Evolutionary conservation across 129 eudicot genomes (phyloP).

Genomic region (Kitagawia praeruptora): DNA sequence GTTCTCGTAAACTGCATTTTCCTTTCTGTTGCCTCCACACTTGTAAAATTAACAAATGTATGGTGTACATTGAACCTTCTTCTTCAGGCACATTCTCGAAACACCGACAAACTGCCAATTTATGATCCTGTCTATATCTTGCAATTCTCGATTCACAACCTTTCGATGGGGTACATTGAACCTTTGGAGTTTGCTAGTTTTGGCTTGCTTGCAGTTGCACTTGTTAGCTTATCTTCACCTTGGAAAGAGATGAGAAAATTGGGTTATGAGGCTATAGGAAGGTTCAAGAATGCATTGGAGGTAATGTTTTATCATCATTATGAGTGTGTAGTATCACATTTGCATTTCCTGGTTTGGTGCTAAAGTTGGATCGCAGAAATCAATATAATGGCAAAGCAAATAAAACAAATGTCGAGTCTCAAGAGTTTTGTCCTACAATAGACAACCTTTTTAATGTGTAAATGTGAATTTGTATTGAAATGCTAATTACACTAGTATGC

Average conservation of each 20-base stretch:
- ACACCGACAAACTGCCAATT: slow-evolving; percentile 21
- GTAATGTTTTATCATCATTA: slow-evolving; percentile 25
- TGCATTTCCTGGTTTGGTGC: background rate
- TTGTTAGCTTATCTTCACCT: slow-evolving; percentile 78
- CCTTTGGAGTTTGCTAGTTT: slow-evolving; percentile 78
- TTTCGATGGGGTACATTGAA: slow-evolving; percentile 70
- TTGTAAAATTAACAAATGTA: slow-evolving; percentile 13
- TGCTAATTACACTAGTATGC: background rate
- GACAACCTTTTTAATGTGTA: background rate
- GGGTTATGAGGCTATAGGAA: slow-evolving; percentile 60
- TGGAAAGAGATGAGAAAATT: slow-evolving; percentile 63
- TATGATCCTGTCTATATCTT: slow-evolving; percentile 90
- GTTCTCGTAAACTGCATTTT: background rate
- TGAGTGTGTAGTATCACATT: background rate
- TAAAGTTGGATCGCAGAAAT: background rate
- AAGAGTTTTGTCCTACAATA: background rate
- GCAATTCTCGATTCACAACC: slow-evolving; percentile 68
- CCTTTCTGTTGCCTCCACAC: background rate
- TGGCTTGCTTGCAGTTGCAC: slow-evolving; percentile 83
- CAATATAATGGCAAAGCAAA: background rate
- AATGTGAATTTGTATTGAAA: too few relatives aligned
- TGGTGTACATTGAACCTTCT: slow-evolving; percentile 3
- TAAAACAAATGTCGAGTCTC: background rate
- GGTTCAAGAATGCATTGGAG: slow-evolving; percentile 60
- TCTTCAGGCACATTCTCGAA: slow-evolving; percentile 26